Evolutionary conservation across 2,329 filamentous ascomycete genomes (phyloP), one percentile per base, ranked within the genome.

Genomic region (Talaromyces islandicus): DNA sequence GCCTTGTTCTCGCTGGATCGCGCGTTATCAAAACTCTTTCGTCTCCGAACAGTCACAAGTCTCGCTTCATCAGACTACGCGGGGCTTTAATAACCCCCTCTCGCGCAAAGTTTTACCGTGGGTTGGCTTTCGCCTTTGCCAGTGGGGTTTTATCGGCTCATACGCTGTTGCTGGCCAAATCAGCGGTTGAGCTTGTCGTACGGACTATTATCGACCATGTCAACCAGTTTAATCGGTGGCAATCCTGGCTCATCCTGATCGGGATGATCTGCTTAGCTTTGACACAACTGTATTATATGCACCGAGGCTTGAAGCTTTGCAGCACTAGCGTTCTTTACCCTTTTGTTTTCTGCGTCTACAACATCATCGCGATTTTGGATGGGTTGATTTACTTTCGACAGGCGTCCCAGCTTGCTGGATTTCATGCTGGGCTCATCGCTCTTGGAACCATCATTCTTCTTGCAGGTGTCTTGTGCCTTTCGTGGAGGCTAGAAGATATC

Each of bases 311-410:
- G 64, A 96, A 96, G 76, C 83, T 99, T 57, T 92, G 95, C 74
- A 97, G 92, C 58, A 97, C 94, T 24, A 96, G 91, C 69, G 89
- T 97, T 63, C 82, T 99, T 66, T 99, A 99, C 75, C 94, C 94
- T 5, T 88, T 97, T 67, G 92, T 97, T 43, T 99, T 99, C 77
- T 99, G 94, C 81, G 86, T 97, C 65, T 99, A 97, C 82, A 99
- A 99, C 81, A 96, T 99, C 70, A 92, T 97, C 70, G 94, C 94
- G 65, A 99, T 99, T 67, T 81, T 97, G 66, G 94, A 99, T 75
- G 94, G 94, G 32, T 82, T 99, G 66, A 96, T 99, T 68, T 99
- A 97, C 77, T 99, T 97, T 78, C 84, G 89, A 68, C 94, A 99
- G 75, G 89, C 88, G 57, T 88, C 91, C 64, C 83, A 90, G 59